Conservation (phyloP, 371 early-diverging fungal species). For the Actinomucor elegans region DNA sequence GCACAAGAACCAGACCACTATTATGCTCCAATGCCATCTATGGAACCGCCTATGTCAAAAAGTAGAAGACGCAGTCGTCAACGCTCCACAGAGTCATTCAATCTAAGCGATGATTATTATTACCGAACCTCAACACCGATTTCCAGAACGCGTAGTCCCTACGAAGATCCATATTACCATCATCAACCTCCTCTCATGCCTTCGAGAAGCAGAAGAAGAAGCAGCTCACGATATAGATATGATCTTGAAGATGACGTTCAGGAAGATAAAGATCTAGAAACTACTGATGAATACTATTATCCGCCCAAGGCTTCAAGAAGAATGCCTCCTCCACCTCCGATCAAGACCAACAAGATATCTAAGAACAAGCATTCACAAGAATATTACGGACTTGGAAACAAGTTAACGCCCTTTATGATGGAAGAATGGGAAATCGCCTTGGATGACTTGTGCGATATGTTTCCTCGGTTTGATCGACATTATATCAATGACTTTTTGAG, state of each 20-base stretch:
- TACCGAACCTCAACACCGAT: too few species aligned
- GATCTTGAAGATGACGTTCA: too few species aligned
- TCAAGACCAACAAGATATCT: neutral
- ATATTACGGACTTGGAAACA: constrained; percentile 1
- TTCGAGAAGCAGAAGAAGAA: too few species aligned
- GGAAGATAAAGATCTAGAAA: too few species aligned
- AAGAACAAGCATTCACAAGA: neutral
- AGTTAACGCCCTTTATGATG: constrained; percentile 6
- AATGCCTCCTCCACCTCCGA: neutral
- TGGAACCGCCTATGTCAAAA: neutral
- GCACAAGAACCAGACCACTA: too few species aligned
- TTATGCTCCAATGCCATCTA: too few species aligned
- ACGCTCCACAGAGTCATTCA: too few species aligned
- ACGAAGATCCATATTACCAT: neutral
- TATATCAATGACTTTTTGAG: constrained; percentile 24
- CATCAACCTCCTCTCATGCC: too few species aligned
- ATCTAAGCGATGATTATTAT: neutral
- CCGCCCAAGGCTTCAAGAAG: too few species aligned
- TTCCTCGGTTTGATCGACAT: constrained; percentile 18
- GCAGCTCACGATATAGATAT: too few species aligned
- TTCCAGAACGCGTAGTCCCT: too few species aligned
- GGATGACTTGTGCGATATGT: constrained; percentile 19
- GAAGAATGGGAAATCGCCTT: constrained; percentile 24
- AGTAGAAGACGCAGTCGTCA: neutral
- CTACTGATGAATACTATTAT: neutral